These are phyloP conservation scores for Fusarium heterosporum DNA, from an alignment of 2,329 filamentous ascomycete species.

Conservation along the genomic window DNA sequence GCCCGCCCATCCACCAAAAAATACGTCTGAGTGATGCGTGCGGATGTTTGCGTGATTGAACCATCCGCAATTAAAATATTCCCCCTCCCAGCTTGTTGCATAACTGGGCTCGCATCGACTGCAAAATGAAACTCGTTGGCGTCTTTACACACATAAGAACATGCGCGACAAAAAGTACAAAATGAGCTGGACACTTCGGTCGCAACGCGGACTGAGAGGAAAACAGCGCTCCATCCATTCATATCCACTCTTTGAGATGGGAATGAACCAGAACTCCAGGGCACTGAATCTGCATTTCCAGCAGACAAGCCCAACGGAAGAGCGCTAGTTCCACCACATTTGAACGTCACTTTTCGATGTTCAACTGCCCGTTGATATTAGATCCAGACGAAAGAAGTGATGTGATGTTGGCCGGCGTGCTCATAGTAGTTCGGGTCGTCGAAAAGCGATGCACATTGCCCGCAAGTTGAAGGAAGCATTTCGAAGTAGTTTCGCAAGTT, in stretches of 20 bases:
- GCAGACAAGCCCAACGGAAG: constrained; percentile 9
- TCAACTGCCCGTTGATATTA: neutral
- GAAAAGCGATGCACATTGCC: constrained; percentile 26
- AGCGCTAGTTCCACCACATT: constrained; percentile 14
- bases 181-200: neutral
- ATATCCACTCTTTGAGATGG: neutral
- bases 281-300: constrained; percentile 2
- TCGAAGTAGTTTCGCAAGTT: constrained; percentile 11
- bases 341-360: constrained; percentile 2
- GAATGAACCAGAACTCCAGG: neutral
- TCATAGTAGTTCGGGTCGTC: constrained; percentile 37
- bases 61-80: neutral
- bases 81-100: neutral
- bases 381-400: neutral
- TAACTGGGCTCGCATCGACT: constrained; percentile 4
- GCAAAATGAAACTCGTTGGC: neutral
- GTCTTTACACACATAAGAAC: constrained; percentile 1
- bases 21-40: neutral
- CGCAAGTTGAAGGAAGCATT: constrained; percentile 3
- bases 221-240: neutral
- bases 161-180: constrained; percentile 1
- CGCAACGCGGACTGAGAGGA: neutral
- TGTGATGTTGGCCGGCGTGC: constrained; percentile 18
- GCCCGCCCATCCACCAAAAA: constrained; percentile 3
- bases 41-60: neutral